phyloP scores from a whole-genome alignment of 345 rosid species.

The Hypericum androsaemum region DNA sequence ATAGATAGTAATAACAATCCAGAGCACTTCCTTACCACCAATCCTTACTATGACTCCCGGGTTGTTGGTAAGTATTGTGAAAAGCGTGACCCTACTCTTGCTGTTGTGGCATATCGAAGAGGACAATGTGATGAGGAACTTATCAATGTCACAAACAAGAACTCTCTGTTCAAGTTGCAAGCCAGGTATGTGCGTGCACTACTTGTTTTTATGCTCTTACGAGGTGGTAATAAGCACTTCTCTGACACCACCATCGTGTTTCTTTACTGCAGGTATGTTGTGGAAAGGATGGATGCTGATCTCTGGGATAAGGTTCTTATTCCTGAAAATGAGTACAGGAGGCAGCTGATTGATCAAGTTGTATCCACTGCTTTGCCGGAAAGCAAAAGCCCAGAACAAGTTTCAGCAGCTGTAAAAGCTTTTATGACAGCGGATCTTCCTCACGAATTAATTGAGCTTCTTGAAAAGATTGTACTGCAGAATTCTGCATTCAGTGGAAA shows the following conservation, averaged over 20 bases:
- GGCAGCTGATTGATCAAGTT: constrained; percentile 96
- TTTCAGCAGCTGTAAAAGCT: constrained; percentile 76
- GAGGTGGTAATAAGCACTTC: background rate
- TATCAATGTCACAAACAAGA: constrained; percentile 90
- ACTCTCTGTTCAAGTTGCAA: constrained; percentile 88
- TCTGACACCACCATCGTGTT: constrained; percentile 16
- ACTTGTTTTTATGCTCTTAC: constrained; percentile 5
- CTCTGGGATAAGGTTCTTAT: constrained; percentile 98
- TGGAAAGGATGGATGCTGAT: constrained; percentile 95
- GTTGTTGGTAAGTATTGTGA: constrained; percentile 99
- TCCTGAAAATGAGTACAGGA: constrained; percentile 72
- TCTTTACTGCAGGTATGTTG: constrained; percentile 65
- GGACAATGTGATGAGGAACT: constrained; percentile 99
- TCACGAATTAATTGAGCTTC: constrained; percentile 73
- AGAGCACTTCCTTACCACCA: constrained; percentile 95
- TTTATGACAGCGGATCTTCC: constrained; percentile 81
- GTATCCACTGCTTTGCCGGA: constrained; percentile 92
- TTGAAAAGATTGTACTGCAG: constrained; percentile 93
- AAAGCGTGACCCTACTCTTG: constrained; percentile 98
- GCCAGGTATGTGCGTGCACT: constrained; percentile 58
- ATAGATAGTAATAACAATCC: constrained; percentile 99
- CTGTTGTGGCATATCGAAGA: constrained; percentile 93
- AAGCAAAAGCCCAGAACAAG: constrained; percentile 89
- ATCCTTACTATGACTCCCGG: constrained; percentile 92
- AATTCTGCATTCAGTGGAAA: constrained; percentile 99